phyloP scores from a whole-genome alignment of 306 rosid genomes.

The Nissolia schottii region DNA sequence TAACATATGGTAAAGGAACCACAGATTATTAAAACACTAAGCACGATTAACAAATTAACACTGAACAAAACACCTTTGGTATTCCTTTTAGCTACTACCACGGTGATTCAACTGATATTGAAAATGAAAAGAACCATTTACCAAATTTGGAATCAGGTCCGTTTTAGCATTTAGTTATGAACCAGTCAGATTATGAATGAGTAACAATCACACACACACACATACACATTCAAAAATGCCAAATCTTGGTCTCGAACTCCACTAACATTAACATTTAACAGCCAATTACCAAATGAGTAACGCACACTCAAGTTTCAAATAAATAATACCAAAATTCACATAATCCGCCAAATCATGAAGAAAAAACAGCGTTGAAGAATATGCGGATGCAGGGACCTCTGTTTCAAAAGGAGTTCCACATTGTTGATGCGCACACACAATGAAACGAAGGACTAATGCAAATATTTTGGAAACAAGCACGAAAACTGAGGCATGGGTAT shows the following conservation, averaged over 20 bases:
- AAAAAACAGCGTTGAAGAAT: not conserved
- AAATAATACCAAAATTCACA: not conserved
- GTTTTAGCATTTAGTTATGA: conserved; percentile 13
- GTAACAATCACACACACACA: not conserved
- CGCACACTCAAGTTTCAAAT: not conserved
- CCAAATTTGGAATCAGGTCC: conserved; percentile 4
- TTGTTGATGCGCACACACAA: not conserved
- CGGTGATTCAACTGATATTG: not conserved
- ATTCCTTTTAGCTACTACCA: not conserved
- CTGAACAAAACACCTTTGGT: not conserved
- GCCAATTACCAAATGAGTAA: not conserved
- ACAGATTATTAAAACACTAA: conserved; percentile 14
- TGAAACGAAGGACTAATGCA: not conserved
- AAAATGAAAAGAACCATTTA: not conserved
- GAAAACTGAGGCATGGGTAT: not conserved
- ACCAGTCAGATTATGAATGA: not conserved
- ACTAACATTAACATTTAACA: not conserved
- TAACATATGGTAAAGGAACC: not conserved
- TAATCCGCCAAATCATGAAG: not conserved
- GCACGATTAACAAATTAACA: not conserved
- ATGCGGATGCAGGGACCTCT: not conserved
- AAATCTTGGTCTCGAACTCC: not conserved
- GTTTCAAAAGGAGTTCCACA: not conserved
- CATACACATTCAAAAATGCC: not conserved
- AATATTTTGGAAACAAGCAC: not conserved